Base-by-base conservation (phyloP, 495 filamentous ascomycete genomes). In the Lichenothelia convexa region DNA sequence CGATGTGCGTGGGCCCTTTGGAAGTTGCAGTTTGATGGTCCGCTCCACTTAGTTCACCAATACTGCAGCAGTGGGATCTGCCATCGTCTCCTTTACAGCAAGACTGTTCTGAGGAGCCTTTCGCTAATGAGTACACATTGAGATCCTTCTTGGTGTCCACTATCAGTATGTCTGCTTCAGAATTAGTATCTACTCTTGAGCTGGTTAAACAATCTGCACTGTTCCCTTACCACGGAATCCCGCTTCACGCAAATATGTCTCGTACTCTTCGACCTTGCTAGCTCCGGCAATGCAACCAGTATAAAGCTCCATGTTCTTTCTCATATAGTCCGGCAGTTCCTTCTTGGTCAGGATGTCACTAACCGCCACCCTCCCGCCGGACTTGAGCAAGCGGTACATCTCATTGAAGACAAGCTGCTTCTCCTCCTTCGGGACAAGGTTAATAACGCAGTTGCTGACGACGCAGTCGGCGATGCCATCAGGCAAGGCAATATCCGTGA, bases 401-500 rank as follows among this genome's bases (percentile, higher is more conserved):
- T 80, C 72, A 6, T 50, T 18, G 49, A 78, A 78, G 2, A 64
- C 70, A 13, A 57, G 31, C 3, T 43, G 61, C 52, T 76, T 80
- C 17, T 78, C 69, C 0, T 34, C 37, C 13, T 53, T 48, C 0
- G 72, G 70, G 0, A 81, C 68, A 0, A 80, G 67, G 49, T 78
- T 81, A 40, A 79, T 56, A 32, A 75, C 71, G 46, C 71, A 74
- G 48, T 75, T 76, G 44, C 62, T 65, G 40, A 75, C 74, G 38
- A 79, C 63, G 46, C 67, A 71, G 47, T 78, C 61, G 17, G 62
- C 68, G 11, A 36, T 61, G 11, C 30, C 45, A 5, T 45, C 32
- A 12, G 59, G 46, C 4, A 77, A 50, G 1, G 61, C 46, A 8
- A 75, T 63, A 3, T 55, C 46, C 12, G 62, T 75, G 47, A 80